Evolutionary conservation across 2,329 filamentous ascomycete species (phyloP), one percentile per base, ranked within the genome.

Genomic region (Neoarthrinium moseri): DNA sequence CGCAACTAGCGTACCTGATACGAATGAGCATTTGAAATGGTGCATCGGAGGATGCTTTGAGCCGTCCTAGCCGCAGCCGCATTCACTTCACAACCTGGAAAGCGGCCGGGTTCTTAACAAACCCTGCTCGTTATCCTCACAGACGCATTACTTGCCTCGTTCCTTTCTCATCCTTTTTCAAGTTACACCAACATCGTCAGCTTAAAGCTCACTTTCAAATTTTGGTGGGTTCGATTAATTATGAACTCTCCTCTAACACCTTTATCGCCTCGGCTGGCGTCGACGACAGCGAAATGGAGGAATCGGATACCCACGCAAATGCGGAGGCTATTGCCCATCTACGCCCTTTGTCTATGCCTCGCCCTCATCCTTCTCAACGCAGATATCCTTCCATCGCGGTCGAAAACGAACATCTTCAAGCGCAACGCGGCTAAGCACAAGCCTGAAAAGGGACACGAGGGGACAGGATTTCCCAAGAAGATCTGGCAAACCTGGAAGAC

Each of bases 401-500:
- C 46, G n/a, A 37, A 35, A 10, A 18, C 44, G 4, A 33, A 45
- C 12, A 36, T 49, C 20, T 45, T 49, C 17, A 49, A 30, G 23
- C 40, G 49, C 6, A 32, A 36, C 8, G 41, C 45, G 47, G 42
- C 4, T 21, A 36, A 18, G 35, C 44, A 33, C 40, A 49, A 47
- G 26, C 51, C 39, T 49, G 62, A 45, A 22, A 62, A 57, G 40
- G 59, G 53, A 54, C 61, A 53, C 52, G 54, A 41, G 6, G 30
- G 29, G 6, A 30, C 40, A 20, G 36, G 13, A 15, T 89, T 83
- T 55, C 86, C 76, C 5, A 74, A 74, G 45, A 89, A 89, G 65
- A 86, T 89, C 53, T 89, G 85, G 86, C 86, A 89, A 64, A 85
- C 81, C 0, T 89, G 86, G 86, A 89, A 88, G 62, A 77, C 84